Evolutionary conservation across 129 eudicot species (phyloP).

Genomic region (Flaveria brownii): DNA sequence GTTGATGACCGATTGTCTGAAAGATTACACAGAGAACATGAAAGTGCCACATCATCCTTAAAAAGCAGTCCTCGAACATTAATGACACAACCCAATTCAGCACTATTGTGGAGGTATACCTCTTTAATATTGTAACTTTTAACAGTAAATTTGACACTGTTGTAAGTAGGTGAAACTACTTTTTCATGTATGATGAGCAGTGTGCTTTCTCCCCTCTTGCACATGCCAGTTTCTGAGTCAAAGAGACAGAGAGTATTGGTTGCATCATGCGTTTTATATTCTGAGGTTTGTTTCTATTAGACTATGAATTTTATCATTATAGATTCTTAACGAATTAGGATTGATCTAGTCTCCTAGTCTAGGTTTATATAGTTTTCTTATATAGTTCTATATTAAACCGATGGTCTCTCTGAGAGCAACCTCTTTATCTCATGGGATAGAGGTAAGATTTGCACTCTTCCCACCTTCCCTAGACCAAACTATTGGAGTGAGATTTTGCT

Average conservation of each 20-base stretch:
- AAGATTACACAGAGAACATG: constrained; percentile 34
- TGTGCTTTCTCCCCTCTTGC: constrained; percentile 83
- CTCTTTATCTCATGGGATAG: too few species aligned
- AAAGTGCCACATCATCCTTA: constrained; percentile 39
- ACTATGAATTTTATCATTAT: not conserved
- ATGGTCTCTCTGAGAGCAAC: too few species aligned
- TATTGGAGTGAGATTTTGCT: too few species aligned
- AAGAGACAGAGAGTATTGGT: constrained; percentile 89
- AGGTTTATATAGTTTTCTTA: not conserved
- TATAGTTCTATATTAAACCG: not conserved
- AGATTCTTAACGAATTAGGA: not conserved
- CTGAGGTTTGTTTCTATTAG: constrained; percentile 67
- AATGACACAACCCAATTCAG: constrained; percentile 57
- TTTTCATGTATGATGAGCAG: constrained; percentile 48
- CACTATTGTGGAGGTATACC: constrained; percentile 81
- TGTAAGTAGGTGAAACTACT: constrained; percentile 17
- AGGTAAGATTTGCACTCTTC: too few species aligned
- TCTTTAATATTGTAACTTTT: not conserved
- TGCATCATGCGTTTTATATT: constrained; percentile 78
- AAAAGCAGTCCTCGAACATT: constrained; percentile 45
- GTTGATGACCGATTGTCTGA: constrained; percentile 43
- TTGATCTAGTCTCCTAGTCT: not conserved
- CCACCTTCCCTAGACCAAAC: too few species aligned
- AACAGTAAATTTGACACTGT: not conserved
- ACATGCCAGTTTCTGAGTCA: constrained; percentile 83